Evolutionary conservation across 305 asterid genomes (phyloP), one percentile per base, ranked within the genome.

Genomic region (Coffea humblotiana): DNA sequence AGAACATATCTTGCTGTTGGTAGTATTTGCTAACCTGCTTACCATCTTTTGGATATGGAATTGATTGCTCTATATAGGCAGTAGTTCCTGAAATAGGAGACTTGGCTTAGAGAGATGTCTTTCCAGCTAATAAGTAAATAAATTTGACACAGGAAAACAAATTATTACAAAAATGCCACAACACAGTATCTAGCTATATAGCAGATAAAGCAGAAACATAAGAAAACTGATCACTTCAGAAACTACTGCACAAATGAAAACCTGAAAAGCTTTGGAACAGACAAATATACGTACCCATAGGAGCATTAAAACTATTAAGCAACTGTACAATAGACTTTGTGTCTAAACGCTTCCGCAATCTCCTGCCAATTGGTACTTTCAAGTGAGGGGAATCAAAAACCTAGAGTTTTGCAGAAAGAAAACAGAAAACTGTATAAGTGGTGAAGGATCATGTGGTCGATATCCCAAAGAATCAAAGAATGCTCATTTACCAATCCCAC

Each of bases 21-120:
- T 60, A 56, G 79, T 61, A 70, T 78, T 74, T 40, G 85, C 98
- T 92, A 85, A 94, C 99, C 97, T 92, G 99, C 92, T 96, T 96
- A 86, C 99, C 98, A 82, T 96, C 99, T 89, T 90, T 87, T 60
- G 99, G 99, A 85, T n/a, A 94, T 18, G 99, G 99, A 80, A 60
- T 83, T 75, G 99, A 96, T 85, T 94, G 99, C 89, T 96, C 98
- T 63, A 96, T 61, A 83, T 93, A 96, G 56, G 87, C 99, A 80
- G 91, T 88, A 79, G 99, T 94, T 88, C 99, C 99, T 96, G 96
- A 84, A 86, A 75, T 32, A 80, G 78, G 75, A 81, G 85, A 77
- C 65, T 76, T 27, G 80, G 78, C 58, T 48, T 48, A 76, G 73
- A 74, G 71, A 72, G 48, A 35, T 35, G 83, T 54, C 82, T 45